Base-by-base conservation (phyloP, 768 basidiomycete species). In the Lactifluus piperatus region DNA sequence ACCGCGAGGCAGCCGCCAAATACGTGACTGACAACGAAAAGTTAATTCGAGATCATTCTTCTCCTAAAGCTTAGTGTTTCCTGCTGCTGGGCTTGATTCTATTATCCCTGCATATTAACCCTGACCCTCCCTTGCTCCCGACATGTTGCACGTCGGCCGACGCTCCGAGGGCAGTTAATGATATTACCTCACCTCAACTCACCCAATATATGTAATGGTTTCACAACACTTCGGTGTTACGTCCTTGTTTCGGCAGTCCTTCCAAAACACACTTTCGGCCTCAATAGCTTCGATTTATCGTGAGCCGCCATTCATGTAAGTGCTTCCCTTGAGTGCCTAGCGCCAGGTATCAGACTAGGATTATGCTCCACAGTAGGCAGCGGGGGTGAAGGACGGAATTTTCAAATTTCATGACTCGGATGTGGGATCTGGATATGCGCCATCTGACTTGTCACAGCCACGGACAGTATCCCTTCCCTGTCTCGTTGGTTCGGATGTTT, bases 1-100 rank as follows among this genome's bases (percentile, higher is more conserved):
- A 50, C 46, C 49, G 51, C 46, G 54, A 63, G 44, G 48, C 14
- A 39, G 52, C 61, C 18, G 41, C 56, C 27, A 47, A 65, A 30
- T 61, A 59, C 30, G 65, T 62, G 46, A 46, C 50, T 14, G 54
- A 59, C 36, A 47, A 30, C 27, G 49, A 62, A 24, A 51, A 44
- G 41, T 48, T 37, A 37, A 58, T 65, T 16, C 52, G 27, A 22
- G 39, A 49, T 44, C 54, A 61, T 30, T 22, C 60, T 20, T 22
- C n/a, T 3, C 20, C 51, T 16, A 44, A 51, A 50, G 8, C 46
- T 34, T 59, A 43, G 34, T 24, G 26, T 34, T 29, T 14, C 16
- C 9, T 32, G 3, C 10, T 43, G n/a, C 44, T 24, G 18, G 49
- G 16, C 51, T 50, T 37, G 30, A 37, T 56, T 41, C 24, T 20